These are phyloP conservation scores for Penicillium roqueforti DNA, from an alignment of 495 filamentous ascomycete genomes.

Conservation along the genomic window DNA sequence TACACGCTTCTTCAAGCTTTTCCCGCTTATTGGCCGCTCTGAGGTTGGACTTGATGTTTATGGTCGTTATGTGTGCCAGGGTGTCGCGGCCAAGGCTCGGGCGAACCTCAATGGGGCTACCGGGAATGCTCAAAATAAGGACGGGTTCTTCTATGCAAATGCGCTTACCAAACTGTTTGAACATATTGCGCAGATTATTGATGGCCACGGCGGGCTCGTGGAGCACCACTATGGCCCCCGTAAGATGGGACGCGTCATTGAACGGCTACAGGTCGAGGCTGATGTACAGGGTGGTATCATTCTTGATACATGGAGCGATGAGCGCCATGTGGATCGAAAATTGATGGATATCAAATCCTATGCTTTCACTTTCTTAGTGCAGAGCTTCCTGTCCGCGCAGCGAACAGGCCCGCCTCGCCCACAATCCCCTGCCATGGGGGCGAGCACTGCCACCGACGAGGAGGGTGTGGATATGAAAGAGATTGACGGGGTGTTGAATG, in stretches of 20 bases:
- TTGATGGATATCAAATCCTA: constrained; percentile 95
- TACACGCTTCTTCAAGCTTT: constrained; percentile 96
- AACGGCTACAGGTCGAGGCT: constrained; percentile 86
- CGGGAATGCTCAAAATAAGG: constrained; percentile 55
- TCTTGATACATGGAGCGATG: constrained; percentile 91
- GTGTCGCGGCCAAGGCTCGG: constrained; percentile 78
- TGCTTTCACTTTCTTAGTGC: constrained; percentile 92
- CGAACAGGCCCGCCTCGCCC: constrained; percentile 51
- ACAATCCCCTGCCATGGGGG: constrained; percentile 62
- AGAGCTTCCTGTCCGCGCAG: constrained; percentile 80
- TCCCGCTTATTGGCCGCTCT: constrained; percentile 86
- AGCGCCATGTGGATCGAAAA: constrained; percentile 74
- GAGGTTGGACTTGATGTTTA: constrained; percentile 92
- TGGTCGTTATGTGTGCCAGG: constrained; percentile 90
- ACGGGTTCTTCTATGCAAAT: constrained; percentile 88
- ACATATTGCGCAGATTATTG: constrained; percentile 94
- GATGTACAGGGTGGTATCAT: constrained; percentile 98
- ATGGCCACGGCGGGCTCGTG: constrained; percentile 81
- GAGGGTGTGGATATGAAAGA: constrained; percentile 95
- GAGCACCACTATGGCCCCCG: constrained; percentile 89
- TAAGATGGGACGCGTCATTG: constrained; percentile 94
- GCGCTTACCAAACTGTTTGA: constrained; percentile 90
- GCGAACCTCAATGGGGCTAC: constrained; percentile 65
- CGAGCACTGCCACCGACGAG: constrained; percentile 58
- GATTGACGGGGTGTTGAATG: constrained; percentile 77